Base-by-base conservation (phyloP, 805 yeast genomes). In the Zygoascus biomembranicola region DNA sequence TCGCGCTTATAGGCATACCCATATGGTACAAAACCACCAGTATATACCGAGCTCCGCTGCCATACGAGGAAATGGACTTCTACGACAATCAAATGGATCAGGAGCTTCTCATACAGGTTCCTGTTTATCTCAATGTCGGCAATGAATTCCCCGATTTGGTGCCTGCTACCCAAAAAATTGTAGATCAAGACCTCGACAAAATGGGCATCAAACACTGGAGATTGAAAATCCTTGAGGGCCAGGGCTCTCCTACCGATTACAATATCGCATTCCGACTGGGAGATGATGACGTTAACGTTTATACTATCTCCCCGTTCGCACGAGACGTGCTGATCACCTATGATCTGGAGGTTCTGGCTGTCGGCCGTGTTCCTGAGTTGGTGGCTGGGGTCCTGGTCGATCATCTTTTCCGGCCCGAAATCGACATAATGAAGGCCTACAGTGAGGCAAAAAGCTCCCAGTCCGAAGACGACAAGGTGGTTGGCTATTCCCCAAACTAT, bases 121-220 rank as follows among this genome's bases (percentile, higher is more conserved):
- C 66, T 14, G 61, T 70, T 2, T 63, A 61, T 32, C 55, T 73
- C 10, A 43, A 60, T 41, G 73, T 74, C 10, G 78, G 77, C 1
- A 74, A 81, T 57, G 66, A 69, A 16, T 82, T 83, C 59, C 90
- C 92, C 0, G 96, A 89, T 64, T 62, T 89, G 18, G 77, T 76
- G 1, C 73, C 73, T 44, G 89, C 85, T 0, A 63, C 77, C 1
- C 77, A 77, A 55, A 61, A 73, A 11, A 79, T 80, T 59, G 61
- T 79, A 1, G 71, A 76, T 55, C 68, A 70, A 14, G 67, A 77
- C 46, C 54, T 81, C 43, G 61, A 66, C 16, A 51, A 52, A 26
- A 35, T 42, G 43, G 49, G 52, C 44, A 37, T 60, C 46, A 42
- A 42, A 11, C 43, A 56, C 43, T 59, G 73, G 56, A 14, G 71